Base-by-base conservation (phyloP, 129 eudicot species). In the Solidago caesia region DNA sequence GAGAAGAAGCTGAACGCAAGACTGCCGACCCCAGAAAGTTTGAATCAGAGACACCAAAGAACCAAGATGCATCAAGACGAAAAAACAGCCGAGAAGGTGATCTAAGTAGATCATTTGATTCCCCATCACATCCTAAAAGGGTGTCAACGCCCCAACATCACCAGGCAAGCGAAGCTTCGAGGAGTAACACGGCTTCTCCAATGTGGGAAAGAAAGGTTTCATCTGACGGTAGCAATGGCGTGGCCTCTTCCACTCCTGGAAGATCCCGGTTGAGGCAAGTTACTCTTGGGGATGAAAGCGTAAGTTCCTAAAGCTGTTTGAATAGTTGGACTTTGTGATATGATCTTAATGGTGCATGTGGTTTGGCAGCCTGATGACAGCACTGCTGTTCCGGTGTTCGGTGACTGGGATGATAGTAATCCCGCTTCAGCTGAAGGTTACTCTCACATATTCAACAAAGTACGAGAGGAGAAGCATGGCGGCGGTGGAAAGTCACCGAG, bases 221-320 rank as follows among this genome's bases (percentile, higher is more conserved):
- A 21, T 77, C 85, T 7, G 96, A 92, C 43, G 88, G 88, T 69
- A 79, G 74, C 76, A 84, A 85, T 56, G 82, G 81, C 53, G 71
- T 80, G 49, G 79, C 90, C 71, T 81, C 96, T 68, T 85, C 84
- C 2, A 92, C 98, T 70, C 98, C 98, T 48, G 90, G 90, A 56
- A 82, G 98, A 79, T 87, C 98, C 7, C 92, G 98, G 5, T 71
- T 92, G 84, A 89, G 88, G 87, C 83, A 92, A 52, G 90, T 85
- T 66, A 83, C 94, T 42, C 87, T 89, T 60, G 98, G 92, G 72
- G 93, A 89, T 74, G 95, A 89, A 58, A 82, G 90, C 2, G 98
- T 92, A 89, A 82, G 80, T 68, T 49, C 33, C 45, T 65, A 72
- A 33, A 49, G 65, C 68, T 53, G 11, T 26, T 33, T 27, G 53